These are phyloP conservation scores for Triticum dicoccoides DNA, from an alignment of 176 grass and related monocot species.

Conservation along the genomic window DNA sequence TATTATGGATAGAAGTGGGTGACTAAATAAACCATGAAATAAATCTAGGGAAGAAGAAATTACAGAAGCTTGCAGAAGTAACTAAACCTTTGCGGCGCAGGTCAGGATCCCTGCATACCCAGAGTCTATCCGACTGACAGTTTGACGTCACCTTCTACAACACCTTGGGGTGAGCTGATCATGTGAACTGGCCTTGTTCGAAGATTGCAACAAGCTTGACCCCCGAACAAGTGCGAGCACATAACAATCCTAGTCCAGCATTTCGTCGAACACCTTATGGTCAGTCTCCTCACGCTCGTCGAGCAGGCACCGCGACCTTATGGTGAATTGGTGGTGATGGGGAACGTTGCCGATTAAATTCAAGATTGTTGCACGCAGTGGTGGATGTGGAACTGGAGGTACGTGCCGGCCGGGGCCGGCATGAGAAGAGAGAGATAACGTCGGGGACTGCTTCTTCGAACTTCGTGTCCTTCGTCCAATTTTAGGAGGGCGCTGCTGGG, in stretches of 20 bases:
- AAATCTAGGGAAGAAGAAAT: neutral
- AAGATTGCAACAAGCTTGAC: neutral
- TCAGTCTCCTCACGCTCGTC: neutral
- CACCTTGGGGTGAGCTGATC: neutral
- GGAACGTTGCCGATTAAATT: neutral
- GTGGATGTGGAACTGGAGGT: neutral
- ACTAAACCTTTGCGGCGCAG: neutral
- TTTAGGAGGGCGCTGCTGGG: too few relatives aligned
- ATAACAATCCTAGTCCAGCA: neutral
- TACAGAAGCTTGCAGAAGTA: neutral
- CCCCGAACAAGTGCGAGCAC: neutral
- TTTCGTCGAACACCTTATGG: neutral
- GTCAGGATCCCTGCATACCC: neutral
- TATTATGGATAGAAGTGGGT: neutral
- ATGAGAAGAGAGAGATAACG: neutral
- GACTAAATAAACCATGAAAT: neutral
- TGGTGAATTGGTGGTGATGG: neutral
- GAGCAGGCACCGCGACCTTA: neutral
- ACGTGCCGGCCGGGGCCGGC: neutral
- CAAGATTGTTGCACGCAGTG: neutral
- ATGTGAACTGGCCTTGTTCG: neutral
- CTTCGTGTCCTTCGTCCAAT: too few relatives aligned
- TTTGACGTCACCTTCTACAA: neutral
- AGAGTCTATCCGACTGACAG: neutral
- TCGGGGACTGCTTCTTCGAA: too few relatives aligned